Evolutionary conservation across 1,284 basidiomycete genomes (phyloP).

Genomic region (Pseudozyma sp.): DNA sequence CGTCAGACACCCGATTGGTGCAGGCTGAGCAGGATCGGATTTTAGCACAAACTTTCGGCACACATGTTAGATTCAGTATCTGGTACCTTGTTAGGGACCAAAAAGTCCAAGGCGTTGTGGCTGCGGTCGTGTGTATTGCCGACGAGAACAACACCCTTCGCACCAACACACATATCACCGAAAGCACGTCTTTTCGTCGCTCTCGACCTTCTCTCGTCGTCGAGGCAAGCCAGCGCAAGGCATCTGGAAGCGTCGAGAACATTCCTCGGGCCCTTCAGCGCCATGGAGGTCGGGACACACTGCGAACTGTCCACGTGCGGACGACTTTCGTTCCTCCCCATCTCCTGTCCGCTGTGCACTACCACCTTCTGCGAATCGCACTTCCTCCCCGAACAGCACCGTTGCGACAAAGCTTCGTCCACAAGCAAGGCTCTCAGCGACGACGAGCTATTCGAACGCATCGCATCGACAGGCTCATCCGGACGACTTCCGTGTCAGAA

Average conservation of each 20-base stretch:
- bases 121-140: no score
- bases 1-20: no score
- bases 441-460: conserved; percentile 30
- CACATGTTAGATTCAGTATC: no score
- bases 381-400: conserved; percentile 53
- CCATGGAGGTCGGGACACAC: conserved; percentile 57
- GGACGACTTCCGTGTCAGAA: conserved; percentile 58
- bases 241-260: not conserved
- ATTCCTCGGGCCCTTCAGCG: not conserved
- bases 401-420: conserved; percentile 38
- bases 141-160: no score
- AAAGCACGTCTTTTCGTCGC: no score
- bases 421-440: conserved; percentile 37
- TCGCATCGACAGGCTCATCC: conserved; percentile 19
- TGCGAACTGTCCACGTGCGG: conserved; percentile 46
- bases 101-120: no score
- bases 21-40: no score
- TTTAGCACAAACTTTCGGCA: no score
- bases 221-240: not conserved
- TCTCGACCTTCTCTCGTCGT: no score
- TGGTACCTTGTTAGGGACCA: no score
- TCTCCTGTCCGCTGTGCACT: conserved; percentile 52
- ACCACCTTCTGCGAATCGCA: conserved; percentile 56
- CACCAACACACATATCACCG: no score
- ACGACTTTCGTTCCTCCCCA: conserved; percentile 58